These are phyloP conservation scores for Carallia brachiata DNA, from an alignment of 345 rosid species.

Conservation along the genomic window DNA sequence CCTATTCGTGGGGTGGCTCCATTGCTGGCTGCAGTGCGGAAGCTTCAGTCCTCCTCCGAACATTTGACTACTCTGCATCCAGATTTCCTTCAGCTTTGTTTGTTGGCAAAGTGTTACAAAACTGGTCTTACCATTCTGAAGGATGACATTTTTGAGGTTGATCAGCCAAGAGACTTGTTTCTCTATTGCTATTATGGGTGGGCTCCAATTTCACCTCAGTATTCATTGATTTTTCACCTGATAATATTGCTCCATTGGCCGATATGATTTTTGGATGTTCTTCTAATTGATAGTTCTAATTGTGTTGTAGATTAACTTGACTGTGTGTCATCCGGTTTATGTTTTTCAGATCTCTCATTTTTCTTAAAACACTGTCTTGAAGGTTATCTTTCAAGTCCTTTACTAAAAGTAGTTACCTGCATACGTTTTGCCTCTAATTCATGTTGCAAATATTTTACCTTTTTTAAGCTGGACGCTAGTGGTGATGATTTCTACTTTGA, in stretches of 20 bases:
- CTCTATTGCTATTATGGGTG: conserved; percentile 95
- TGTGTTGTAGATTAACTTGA: neutral
- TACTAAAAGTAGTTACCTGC: no score
- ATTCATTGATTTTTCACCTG: neutral
- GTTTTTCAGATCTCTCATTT: neutral
- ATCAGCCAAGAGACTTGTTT: conserved; percentile 82
- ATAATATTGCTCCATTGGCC: conserved; percentile 4
- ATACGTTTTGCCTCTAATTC: no score
- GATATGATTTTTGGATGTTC: neutral
- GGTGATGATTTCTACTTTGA: no score
- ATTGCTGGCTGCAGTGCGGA: conserved; percentile 61
- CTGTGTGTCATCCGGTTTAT: neutral
- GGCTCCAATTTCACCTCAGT: conserved; percentile 24
- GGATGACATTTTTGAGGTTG: conserved; percentile 86
- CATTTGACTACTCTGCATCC: conserved; percentile 89
- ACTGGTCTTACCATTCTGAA: conserved; percentile 70
- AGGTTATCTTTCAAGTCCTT: no score
- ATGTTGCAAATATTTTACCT: no score
- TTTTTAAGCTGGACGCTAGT: no score
- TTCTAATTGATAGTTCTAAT: neutral
- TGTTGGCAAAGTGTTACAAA: conserved; percentile 72
- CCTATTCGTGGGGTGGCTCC: conserved; percentile 80
- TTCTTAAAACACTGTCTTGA: no score
- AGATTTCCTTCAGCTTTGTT: conserved; percentile 80
- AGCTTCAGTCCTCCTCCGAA: conserved; percentile 68